These are phyloP conservation scores for Allium cepa DNA, from an alignment of 106 monocot species.

Conservation along the genomic window DNA sequence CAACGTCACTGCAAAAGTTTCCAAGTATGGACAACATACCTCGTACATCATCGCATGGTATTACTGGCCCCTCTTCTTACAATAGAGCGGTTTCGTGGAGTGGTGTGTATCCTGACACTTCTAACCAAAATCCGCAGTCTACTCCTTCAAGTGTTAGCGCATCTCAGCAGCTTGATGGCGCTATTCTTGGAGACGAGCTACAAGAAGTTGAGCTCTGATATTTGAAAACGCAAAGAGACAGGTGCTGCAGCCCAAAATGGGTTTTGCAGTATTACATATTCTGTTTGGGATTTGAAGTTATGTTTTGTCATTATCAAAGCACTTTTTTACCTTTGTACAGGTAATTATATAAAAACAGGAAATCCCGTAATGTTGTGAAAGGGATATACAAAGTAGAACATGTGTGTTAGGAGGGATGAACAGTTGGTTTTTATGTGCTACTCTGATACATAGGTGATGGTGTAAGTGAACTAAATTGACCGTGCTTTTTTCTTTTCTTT, in stretches of 20 bases:
- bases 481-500: too few species aligned
- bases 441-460: too few species aligned
- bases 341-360: slow-evolving; percentile 28
- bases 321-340: slow-evolving; percentile 41
- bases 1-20: slow-evolving; percentile 48
- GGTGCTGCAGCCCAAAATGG: neutral
- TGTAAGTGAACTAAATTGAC: too few species aligned
- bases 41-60: slow-evolving; percentile 6
- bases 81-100: slow-evolving; percentile 17
- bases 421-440: too few species aligned
- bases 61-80: slow-evolving; percentile 20
- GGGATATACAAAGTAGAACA: neutral
- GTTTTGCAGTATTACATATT: slow-evolving; percentile 9
- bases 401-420: too few species aligned
- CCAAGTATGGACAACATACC: slow-evolving; percentile 83
- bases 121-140: slow-evolving; percentile 3
- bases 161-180: slow-evolving; percentile 5
- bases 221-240: neutral
- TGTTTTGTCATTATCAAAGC: slow-evolving; percentile 14
- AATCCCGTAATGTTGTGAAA: slow-evolving; percentile 5
- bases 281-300: slow-evolving; percentile 1
- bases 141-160: slow-evolving; percentile 6
- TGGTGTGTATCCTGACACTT: slow-evolving; percentile 7
- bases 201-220: slow-evolving; percentile 21
- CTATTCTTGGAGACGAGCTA: slow-evolving; percentile 11